Evolutionary conservation across 345 rosid genomes (phyloP).

Genomic region (Citrus hindsii): DNA sequence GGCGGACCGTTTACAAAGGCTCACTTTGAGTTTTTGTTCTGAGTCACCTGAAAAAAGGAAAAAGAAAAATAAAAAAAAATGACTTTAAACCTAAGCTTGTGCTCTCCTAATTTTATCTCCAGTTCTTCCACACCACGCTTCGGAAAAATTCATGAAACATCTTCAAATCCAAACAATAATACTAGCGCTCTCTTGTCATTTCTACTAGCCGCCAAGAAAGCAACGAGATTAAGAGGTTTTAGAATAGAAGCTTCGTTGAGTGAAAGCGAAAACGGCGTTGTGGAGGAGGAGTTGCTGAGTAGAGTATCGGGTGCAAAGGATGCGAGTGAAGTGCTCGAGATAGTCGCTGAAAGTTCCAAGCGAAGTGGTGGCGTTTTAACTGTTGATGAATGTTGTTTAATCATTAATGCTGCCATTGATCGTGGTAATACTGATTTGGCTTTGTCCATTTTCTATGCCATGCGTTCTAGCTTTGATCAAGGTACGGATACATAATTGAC

Average conservation of each 20-base stretch:
- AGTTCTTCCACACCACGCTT: slow-evolving; percentile 29
- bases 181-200: slow-evolving; percentile 27
- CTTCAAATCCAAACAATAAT: slow-evolving; percentile 18
- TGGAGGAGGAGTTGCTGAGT: slow-evolving; percentile 39
- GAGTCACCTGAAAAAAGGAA: not conserved
- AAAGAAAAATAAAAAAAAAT: not conserved
- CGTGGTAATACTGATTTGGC: slow-evolving; percentile 76
- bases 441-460: slow-evolving; percentile 75
- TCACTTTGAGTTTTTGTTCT: too few species aligned
- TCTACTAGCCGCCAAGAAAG: slow-evolving; percentile 2
- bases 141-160: slow-evolving; percentile 30
- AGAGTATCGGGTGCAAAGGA: slow-evolving; percentile 52
- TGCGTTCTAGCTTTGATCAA: slow-evolving; percentile 83
- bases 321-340: slow-evolving; percentile 59
- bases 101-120: slow-evolving; percentile 37
- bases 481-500: slow-evolving; percentile 27
- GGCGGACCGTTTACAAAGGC: not conserved
- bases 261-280: slow-evolving; percentile 24
- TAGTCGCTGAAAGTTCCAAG: slow-evolving; percentile 31
- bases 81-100: slow-evolving; percentile 37
- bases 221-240: not conserved
- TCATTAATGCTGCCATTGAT: slow-evolving; percentile 59
- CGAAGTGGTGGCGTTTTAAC: slow-evolving; percentile 44
- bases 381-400: slow-evolving; percentile 49
- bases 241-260: slow-evolving; percentile 37